Percentiles rank a stretch among this genome's conserved stretches.
Conservation (phyloP, 352 stramenopile genomes). For the Pseudoperonospora humuli region DNA sequence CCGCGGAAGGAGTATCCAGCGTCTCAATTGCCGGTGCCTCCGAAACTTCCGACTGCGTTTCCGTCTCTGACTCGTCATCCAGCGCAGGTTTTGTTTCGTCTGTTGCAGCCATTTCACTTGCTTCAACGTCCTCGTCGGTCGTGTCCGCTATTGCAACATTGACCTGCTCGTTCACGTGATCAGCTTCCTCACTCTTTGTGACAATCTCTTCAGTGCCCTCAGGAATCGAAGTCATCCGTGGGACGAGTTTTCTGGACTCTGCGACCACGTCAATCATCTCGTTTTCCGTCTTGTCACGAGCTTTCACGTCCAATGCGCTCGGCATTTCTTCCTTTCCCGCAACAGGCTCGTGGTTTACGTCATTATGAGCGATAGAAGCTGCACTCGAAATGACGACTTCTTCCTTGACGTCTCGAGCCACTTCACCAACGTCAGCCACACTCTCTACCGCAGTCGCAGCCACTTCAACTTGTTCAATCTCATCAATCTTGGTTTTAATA, state of each 20-base stretch:
- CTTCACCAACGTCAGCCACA: conserved; percentile 6
- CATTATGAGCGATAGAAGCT: too few species aligned
- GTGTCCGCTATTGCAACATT: neutral
- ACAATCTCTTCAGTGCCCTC: conserved; percentile 1
- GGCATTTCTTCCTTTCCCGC: too few species aligned
- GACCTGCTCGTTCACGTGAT: neutral
- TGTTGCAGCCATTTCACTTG: neutral
- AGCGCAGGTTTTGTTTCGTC: conserved; percentile 4
- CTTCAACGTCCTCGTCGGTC: neutral
- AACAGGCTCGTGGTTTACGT: too few species aligned
- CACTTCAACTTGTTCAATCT: neutral
- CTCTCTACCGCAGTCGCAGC: neutral
- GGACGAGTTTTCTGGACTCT: conserved; percentile 5
- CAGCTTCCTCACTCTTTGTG: neutral
- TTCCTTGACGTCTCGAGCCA: neutral
- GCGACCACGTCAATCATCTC: conserved; percentile 1
- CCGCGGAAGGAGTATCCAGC: neutral
- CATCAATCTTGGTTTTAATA: neutral
- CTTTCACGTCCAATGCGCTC: neutral
- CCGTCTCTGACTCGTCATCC: conserved; percentile 15
- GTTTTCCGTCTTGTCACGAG: neutral
- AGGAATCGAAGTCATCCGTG: conserved; percentile 7
- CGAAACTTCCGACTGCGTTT: conserved; percentile 20
- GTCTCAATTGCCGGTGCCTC: conserved; percentile 6
- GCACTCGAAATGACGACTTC: neutral